Conservation (phyloP, 2,329 filamentous ascomycete species). For the Leptographium galeiforme region DNA sequence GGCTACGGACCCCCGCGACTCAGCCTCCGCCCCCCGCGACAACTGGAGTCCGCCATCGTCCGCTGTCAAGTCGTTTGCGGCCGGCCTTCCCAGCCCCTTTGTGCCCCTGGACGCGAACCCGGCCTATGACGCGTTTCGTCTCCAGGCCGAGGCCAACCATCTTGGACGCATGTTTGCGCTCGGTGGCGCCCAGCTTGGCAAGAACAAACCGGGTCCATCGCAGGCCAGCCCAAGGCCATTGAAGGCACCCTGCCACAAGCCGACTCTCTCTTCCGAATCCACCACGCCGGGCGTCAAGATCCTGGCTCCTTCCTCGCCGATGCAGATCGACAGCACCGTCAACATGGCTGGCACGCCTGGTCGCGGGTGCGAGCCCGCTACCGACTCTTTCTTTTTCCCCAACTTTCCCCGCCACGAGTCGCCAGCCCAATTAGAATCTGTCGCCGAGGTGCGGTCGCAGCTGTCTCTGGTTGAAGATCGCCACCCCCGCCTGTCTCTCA, state of each 20-base stretch:
- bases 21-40: constrained; percentile 47
- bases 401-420: constrained; percentile 32
- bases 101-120: constrained; percentile 58
- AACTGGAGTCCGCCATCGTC: constrained; percentile 66
- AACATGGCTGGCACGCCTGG: neutral
- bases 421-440: constrained; percentile 27
- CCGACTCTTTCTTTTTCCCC: constrained; percentile 26
- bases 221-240: constrained; percentile 17
- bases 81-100: constrained; percentile 54
- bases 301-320: constrained; percentile 11
- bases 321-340: constrained; percentile 30
- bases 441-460: constrained; percentile 20
- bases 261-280: constrained; percentile 25
- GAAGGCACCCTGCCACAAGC: constrained; percentile 35
- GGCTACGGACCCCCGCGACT: constrained; percentile 46
- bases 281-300: neutral
- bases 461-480: constrained; percentile 33
- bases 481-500: constrained; percentile 41
- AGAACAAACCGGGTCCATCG: neutral
- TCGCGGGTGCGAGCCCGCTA: constrained; percentile 19
- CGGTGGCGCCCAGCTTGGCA: constrained; percentile 22
- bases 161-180: constrained; percentile 34
- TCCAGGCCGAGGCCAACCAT: constrained; percentile 54
- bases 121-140: constrained; percentile 69
- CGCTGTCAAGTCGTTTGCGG: constrained; percentile 55